These are phyloP conservation scores for Iris pallida DNA, from an alignment of 116 monocot genomes.

Conservation along the genomic window DNA sequence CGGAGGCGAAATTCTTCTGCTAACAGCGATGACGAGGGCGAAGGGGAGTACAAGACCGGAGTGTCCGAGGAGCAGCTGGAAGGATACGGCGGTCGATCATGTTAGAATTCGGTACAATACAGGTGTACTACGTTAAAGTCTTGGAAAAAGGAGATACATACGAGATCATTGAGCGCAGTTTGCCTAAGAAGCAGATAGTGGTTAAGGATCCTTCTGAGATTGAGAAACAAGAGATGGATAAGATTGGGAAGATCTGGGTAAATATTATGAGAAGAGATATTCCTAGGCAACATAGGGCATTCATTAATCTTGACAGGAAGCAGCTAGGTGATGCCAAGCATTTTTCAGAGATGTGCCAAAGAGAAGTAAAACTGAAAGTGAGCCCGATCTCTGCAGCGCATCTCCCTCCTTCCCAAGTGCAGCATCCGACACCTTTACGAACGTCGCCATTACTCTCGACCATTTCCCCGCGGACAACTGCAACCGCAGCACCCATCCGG, in stretches of 20 bases:
- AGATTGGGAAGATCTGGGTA: slow-evolving; percentile 76
- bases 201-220: slow-evolving; percentile 82
- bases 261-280: slow-evolving; percentile 76
- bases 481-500: too few species aligned
- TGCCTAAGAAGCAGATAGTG: slow-evolving; percentile 77
- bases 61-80: slow-evolving; percentile 90
- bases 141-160: slow-evolving; percentile 92
- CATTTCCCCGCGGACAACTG: too few species aligned
- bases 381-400: too few species aligned
- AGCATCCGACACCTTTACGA: too few species aligned
- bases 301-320: slow-evolving; percentile 62
- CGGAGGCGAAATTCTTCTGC: slow-evolving; percentile 7
- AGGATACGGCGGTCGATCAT: slow-evolving; percentile 76
- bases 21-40: slow-evolving; percentile 57
- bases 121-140: slow-evolving; percentile 84
- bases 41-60: slow-evolving; percentile 34
- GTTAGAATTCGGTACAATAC: slow-evolving; percentile 76
- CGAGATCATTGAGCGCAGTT: slow-evolving; percentile 97
- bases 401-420: too few species aligned
- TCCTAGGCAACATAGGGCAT: slow-evolving; percentile 70
- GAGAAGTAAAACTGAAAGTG: too few species aligned
- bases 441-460: too few species aligned
- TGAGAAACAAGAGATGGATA: slow-evolving; percentile 87
- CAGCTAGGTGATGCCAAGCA: slow-evolving; percentile 77
- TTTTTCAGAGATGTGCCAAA: slow-evolving; percentile 76